phyloP scores from a whole-genome alignment of 202 grass and related monocot genomes.

The Zoysia matrella region DNA sequence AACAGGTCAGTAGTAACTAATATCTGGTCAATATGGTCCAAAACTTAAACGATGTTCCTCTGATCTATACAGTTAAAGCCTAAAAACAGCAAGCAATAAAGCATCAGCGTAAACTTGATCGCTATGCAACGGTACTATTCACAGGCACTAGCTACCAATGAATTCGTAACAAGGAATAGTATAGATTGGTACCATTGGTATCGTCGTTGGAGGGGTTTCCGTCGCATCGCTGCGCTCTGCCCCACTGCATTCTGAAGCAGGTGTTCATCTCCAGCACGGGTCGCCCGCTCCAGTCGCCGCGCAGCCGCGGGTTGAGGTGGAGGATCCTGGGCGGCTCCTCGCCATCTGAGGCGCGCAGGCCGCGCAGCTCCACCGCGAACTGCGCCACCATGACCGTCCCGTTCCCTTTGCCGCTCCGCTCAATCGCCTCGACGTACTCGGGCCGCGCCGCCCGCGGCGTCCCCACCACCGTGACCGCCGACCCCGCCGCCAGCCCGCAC shows the following conservation, averaged over 20 bases:
- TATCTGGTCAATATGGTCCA: no score
- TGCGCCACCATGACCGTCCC: conserved; percentile 82
- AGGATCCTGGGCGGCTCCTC: conserved; percentile 93
- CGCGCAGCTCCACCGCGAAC: conserved; percentile 83
- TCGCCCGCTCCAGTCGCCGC: conserved; percentile 74
- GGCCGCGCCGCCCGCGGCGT: conserved; percentile 49
- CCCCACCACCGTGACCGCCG: conserved; percentile 73
- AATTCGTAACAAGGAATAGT: conserved; percentile 2
- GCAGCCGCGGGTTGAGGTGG: conserved; percentile 78
- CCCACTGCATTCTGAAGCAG: conserved; percentile 90
- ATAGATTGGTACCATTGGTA: conserved; percentile 54
- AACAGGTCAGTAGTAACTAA: no score
- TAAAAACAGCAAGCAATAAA: no score
- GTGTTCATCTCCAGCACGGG: conserved; percentile 87
- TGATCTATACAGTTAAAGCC: no score
- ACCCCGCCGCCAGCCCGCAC: conserved; percentile 72
- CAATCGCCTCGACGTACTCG: conserved; percentile 66
- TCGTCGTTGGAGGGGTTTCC: conserved; percentile 51
- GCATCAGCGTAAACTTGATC: no score
- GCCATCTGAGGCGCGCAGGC: conserved; percentile 58
- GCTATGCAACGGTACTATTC: no score
- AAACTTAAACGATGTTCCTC: background rate
- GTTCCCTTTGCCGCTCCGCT: conserved; percentile 48
- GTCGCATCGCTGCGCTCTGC: conserved; percentile 78
- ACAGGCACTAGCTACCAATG: no score